These are phyloP conservation scores for Penicillium riverlandense DNA, from an alignment of 495 filamentous ascomycete genomes.

Conservation along the genomic window DNA sequence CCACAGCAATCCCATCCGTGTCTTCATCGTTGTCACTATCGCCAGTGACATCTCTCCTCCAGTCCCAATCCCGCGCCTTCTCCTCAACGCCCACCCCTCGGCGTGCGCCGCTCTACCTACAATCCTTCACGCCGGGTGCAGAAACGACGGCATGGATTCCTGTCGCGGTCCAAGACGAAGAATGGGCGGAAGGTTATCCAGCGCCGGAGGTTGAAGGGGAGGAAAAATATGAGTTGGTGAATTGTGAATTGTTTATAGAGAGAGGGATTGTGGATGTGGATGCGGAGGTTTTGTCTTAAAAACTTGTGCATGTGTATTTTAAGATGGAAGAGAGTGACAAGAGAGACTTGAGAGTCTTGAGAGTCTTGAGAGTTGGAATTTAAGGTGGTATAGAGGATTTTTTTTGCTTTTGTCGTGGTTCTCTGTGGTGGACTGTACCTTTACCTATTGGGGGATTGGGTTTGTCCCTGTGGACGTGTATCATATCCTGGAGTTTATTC, in stretches of 20 bases:
- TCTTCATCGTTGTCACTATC: conserved; percentile 14
- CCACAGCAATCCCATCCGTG: conserved; percentile 5
- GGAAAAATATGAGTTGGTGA: conserved; percentile 54
- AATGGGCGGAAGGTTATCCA: conserved; percentile 50
- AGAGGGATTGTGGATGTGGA: background rate
- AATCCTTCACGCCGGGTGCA: conserved; percentile 61
- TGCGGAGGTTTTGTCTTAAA: too few relatives aligned
- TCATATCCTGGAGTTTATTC: too few relatives aligned
- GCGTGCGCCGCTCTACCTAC: conserved; percentile 53
- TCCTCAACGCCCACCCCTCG: conserved; percentile 37
- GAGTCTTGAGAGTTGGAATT: background rate
- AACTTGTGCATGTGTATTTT: background rate
- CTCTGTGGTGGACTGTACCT: too few relatives aligned
- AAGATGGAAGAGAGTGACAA: background rate
- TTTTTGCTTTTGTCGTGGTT: too few relatives aligned
- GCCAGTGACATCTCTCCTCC: conserved; percentile 9
- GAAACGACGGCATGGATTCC: conserved; percentile 65
- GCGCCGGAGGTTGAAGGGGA: conserved; percentile 52
- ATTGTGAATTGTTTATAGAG: background rate
- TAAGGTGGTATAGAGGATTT: too few relatives aligned
- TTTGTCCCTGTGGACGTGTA: too few relatives aligned
- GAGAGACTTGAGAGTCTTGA: background rate
- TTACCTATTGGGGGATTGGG: too few relatives aligned
- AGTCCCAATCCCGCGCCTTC: conserved; percentile 23
- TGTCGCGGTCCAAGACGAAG: conserved; percentile 48